Evolutionary conservation across 139 green algal species (phyloP), one percentile per base, ranked within the genome.

Genomic region (Picochlorum sp.): DNA sequence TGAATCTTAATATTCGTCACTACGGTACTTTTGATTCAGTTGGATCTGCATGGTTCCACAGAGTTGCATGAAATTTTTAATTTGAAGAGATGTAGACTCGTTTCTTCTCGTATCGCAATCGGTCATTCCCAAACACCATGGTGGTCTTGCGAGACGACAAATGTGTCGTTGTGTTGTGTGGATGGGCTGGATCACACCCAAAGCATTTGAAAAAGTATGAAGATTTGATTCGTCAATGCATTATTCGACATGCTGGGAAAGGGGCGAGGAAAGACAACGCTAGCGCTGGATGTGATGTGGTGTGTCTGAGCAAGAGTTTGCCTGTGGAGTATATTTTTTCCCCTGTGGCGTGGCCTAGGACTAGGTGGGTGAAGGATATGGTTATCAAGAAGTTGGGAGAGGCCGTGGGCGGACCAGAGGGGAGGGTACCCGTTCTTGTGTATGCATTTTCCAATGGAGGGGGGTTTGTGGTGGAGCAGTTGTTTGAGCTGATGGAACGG

Each of bases 361-460:
- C 44, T 26, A 56, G 15, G 8, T 73, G 45, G 20, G 71, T 65
- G 2, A 18, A 32, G 16, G 14, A 20, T 13, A 34, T 68, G 30
- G 34, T 41, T 41, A 64, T 77, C 6, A 18, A 68, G 13, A 6
- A 20, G 47, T 26, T 54, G 18, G 10, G 0, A 10, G 47, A 54
- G 6, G n/a, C 47, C 11, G 47, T 54, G 18, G 47, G 18, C 5
- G 47, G 47, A 26, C 1, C 18, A 14, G 47, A 54, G 6, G n/a
- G 47, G 16, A 20, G 18, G 7, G 47, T 54, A 41, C 34, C 18
- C 3, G 4, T 77, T 20, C 32, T 58, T 10, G 30, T 77, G 23
- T 77, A 65, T 26, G 58, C 49, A 15, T 77, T 77, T 64, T 56
- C 21, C 20, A 77, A 77, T 30, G 71, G 71, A 32, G 69, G 64